Conservation (phyloP, 2,329 filamentous ascomycete species). For the Fusarium pseudograminearum region DNA sequence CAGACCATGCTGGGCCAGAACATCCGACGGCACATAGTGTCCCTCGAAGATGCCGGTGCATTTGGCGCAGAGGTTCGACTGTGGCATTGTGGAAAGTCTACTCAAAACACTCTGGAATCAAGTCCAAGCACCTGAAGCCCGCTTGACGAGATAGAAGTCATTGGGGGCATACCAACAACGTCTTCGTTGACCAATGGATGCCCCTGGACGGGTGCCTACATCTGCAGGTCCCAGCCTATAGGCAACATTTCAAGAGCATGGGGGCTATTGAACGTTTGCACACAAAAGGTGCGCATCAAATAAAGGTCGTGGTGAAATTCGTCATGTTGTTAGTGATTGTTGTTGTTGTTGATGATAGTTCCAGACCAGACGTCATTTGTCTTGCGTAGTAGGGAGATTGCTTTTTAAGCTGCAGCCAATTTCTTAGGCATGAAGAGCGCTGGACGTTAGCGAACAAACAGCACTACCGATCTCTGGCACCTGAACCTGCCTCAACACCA, state of each 20-base stretch:
- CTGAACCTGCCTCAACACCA: background rate
- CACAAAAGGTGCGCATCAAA: background rate
- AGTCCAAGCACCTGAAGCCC: background rate
- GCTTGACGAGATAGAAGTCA: background rate
- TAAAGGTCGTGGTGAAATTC: background rate
- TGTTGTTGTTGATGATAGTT: background rate
- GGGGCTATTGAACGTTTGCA: background rate
- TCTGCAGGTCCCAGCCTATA: background rate
- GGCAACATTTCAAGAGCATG: background rate
- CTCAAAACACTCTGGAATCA: too few relatives aligned
- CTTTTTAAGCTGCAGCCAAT: background rate
- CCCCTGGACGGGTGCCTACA: background rate
- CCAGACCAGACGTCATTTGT: background rate
- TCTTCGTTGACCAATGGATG: background rate
- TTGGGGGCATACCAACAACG: background rate
- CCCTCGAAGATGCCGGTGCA: constrained; percentile 31
- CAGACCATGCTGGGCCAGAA: constrained; percentile 8
- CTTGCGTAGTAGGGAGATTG: background rate
- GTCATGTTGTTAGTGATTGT: background rate
- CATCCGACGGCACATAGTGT: constrained; percentile 9
- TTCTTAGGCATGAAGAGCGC: constrained; percentile 1
- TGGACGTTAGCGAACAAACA: constrained; percentile 1
- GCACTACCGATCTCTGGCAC: background rate
- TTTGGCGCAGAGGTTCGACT: constrained; percentile 8
- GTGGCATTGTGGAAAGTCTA: background rate